Percentiles rank a stretch among this genome's conserved stretches.
phyloP scores from a whole-genome alignment of 1,139 yeast species.

The Suhomyces maxii region DNA sequence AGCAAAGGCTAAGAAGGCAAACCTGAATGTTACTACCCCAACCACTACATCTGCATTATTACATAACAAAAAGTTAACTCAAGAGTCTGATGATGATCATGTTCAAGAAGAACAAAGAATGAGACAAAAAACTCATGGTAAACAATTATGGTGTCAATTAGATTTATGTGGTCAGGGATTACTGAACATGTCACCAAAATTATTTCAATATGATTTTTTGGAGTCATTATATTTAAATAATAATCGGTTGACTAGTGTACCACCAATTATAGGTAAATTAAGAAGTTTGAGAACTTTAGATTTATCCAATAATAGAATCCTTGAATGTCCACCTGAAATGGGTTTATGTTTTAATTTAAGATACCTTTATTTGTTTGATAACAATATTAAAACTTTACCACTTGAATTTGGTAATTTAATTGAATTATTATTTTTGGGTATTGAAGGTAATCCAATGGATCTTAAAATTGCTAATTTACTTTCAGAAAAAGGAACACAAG shows the following conservation, averaged over 20 bases:
- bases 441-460: conserved; percentile 90
- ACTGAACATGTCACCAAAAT: conserved; percentile 63
- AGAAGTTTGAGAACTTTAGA: conserved; percentile 81
- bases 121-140: conserved; percentile 66
- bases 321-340: conserved; percentile 73
- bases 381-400: conserved; percentile 74
- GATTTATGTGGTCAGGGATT: conserved; percentile 92
- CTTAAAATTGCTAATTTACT: conserved; percentile 62
- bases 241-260: conserved; percentile 70
- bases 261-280: conserved; percentile 68
- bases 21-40: conserved; percentile 23
- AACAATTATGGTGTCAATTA: conserved; percentile 91
- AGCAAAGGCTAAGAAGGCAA: conserved; percentile 30
- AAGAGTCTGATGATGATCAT: conserved; percentile 66
- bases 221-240: conserved; percentile 87
- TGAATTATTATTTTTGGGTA: conserved; percentile 82
- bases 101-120: conserved; percentile 75
- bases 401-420: conserved; percentile 82
- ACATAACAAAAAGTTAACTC: conserved; percentile 62
- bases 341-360: conserved; percentile 81
- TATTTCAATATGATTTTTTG: conserved; percentile 81
- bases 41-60: conserved; percentile 44
- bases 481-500: conserved; percentile 83
- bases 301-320: conserved; percentile 73
- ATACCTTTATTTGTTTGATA: conserved; percentile 85